These are phyloP conservation scores for Blastobotrys serpentis DNA, from an alignment of 1,139 yeast species.

Conservation along the genomic window DNA sequence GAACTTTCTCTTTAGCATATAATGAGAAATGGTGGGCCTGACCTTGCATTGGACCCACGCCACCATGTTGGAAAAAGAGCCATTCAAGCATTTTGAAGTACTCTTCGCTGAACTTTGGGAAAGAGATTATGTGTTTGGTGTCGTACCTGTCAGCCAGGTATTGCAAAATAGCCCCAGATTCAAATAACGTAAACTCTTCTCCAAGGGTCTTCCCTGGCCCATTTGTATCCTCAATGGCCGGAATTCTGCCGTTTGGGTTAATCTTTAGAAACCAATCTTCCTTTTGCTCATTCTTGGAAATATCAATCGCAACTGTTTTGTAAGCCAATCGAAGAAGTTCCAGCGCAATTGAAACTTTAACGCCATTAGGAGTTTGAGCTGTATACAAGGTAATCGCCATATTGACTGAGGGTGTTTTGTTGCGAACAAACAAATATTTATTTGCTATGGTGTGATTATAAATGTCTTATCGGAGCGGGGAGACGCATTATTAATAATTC, in stretches of 20 bases:
- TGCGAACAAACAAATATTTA: no score
- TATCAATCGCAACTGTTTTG: conserved; percentile 46
- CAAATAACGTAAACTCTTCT: conserved; percentile 43
- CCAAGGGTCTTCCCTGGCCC: conserved; percentile 29
- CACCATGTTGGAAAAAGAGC: conserved; percentile 56
- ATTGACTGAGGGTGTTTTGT: no score
- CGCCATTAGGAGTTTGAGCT: conserved; percentile 57
- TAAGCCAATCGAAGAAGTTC: conserved; percentile 51
- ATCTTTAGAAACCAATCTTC: conserved; percentile 53
- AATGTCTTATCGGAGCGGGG: no score
- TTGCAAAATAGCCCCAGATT: conserved; percentile 58
- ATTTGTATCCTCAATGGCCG: conserved; percentile 52
- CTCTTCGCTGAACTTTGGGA: conserved; percentile 44
- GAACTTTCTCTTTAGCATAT: conserved; percentile 49
- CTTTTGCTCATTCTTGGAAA: conserved; percentile 47
- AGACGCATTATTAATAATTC: no score
- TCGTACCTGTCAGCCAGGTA: conserved; percentile 60
- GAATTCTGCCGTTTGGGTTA: conserved; percentile 65
- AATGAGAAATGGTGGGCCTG: conserved; percentile 51
- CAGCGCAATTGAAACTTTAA: conserved; percentile 49
- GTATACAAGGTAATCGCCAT: conserved; percentile 45
- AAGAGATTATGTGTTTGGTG: conserved; percentile 50
- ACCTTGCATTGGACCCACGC: conserved; percentile 62
- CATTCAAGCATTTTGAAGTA: conserved; percentile 55
- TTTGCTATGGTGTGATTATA: no score